These are phyloP conservation scores for Aspergillus cavernicola DNA, from an alignment of 495 filamentous ascomycete species.

Conservation along the genomic window DNA sequence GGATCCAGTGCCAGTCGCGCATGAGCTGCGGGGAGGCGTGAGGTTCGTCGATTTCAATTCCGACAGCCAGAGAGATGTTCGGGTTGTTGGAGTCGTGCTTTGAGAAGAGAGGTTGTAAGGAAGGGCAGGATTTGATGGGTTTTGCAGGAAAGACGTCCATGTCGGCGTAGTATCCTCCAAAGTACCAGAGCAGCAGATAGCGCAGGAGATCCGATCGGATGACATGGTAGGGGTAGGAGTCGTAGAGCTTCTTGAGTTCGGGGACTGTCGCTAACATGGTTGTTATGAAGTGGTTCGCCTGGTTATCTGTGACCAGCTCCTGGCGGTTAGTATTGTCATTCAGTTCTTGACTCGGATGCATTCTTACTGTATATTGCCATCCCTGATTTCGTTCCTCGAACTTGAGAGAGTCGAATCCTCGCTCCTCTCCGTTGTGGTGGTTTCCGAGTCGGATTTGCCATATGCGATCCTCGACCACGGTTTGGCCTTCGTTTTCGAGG, in stretches of 20 bases:
- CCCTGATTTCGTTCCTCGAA: conserved; percentile 30
- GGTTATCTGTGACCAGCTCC: conserved; percentile 28
- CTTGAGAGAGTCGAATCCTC: conserved; percentile 25
- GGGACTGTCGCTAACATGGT: conserved; percentile 27
- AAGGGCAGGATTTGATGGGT: conserved; percentile 31
- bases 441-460: conserved; percentile 35
- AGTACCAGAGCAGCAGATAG: conserved; percentile 45
- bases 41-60: conserved; percentile 42
- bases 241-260: conserved; percentile 27
- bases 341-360: not conserved
- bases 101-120: conserved; percentile 24
- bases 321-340: not conserved
- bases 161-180: conserved; percentile 52
- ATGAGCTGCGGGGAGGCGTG: conserved; percentile 31
- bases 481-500: conserved; percentile 4
- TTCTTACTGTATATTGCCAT: conserved; percentile 33
- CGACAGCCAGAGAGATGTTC: conserved; percentile 37
- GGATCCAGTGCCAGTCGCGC: conserved; percentile 39
- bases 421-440: conserved; percentile 3
- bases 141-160: conserved; percentile 37
- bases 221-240: conserved; percentile 34
- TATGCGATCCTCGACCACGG: conserved; percentile 20
- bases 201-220: conserved; percentile 47
- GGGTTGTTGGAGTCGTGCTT: not conserved
- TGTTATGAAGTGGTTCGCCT: conserved; percentile 30